Conservation (phyloP, 2,329 filamentous ascomycete genomes). For the Aspergillus sp. region DNA sequence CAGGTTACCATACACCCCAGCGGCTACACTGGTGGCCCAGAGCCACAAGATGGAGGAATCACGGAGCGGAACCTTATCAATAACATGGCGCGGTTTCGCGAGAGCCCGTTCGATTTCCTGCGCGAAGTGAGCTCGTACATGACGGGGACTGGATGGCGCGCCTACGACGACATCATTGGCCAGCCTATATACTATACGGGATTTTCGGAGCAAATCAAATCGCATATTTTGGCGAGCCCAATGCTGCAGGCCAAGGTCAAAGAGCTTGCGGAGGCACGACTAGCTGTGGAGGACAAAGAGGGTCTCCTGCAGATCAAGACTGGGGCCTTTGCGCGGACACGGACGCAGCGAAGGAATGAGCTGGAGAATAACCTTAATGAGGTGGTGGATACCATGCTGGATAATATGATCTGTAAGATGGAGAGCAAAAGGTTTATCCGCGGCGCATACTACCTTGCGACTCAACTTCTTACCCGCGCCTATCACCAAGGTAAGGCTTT, state of each 20-base stretch:
- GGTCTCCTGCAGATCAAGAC: conserved; percentile 58
- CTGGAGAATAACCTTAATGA: conserved; percentile 74
- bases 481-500: conserved; percentile 76
- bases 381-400: conserved; percentile 81
- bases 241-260: conserved; percentile 73
- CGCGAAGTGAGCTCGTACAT: conserved; percentile 88
- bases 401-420: conserved; percentile 99
- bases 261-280: conserved; percentile 71
- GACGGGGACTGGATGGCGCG: conserved; percentile 90
- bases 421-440: conserved; percentile 92
- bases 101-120: conserved; percentile 73
- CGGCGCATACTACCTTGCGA: conserved; percentile 83
- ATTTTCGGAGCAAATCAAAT: conserved; percentile 88
- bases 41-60: conserved; percentile 46
- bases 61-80: conserved; percentile 54
- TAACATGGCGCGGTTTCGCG: conserved; percentile 83
- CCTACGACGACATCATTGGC: conserved; percentile 86
- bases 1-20: conserved; percentile 73
- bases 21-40: conserved; percentile 52
- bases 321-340: conserved; percentile 31
- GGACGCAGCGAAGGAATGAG: conserved; percentile 47
- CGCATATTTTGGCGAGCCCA: conserved; percentile 70
- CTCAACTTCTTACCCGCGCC: conserved; percentile 84
- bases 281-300: conserved; percentile 74
- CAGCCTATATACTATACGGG: conserved; percentile 92